Evolutionary conservation across 2,329 filamentous ascomycete genomes (phyloP), one percentile per base, ranked within the genome.

Genomic region (Thelonectria rubi): DNA sequence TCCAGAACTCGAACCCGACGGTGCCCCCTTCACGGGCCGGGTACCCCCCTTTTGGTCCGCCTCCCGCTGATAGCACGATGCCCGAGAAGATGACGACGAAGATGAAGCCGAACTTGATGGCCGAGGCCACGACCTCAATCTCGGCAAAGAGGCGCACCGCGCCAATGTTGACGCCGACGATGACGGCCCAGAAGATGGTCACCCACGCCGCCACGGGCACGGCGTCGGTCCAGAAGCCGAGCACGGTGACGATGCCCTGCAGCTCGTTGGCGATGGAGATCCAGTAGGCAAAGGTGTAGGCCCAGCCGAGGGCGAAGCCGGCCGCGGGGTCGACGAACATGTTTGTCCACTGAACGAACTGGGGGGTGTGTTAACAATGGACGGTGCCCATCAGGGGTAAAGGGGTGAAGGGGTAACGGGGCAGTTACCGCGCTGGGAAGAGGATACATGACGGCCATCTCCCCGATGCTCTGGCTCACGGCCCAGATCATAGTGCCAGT

Each of bases 81-180:
- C 79, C 71, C 15, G 78, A 79, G 48, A 82, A 76, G 64, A 83
- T 81, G 64, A 82, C 78, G 21, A 82, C 74, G 55, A 82, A 76
- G 55, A 82, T 81, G 79, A 80, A 82, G 34, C 76, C 73, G 39
- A 82, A 80, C 62, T 83, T 83, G 67, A 82, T 78, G 2, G 74
- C 73, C 7, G 78, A 79, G 37, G 75, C 73, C 6, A 79, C 62
- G 17, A 82, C 80, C 63, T 83, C 81, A 12, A 80, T 76, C 60
- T 83, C 80, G 3, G 77, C 80, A 56, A 82, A 82, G 45, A 80
- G 60, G 8, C 69, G 77, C 45, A 82, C 80, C 1, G 76, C 78
- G 14, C 76, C 74, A 24, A 82, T 61, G 58, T 82, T 82, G 48
- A 77, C 72, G 3, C 67, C 52, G 14, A 78, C 65, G 47, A 78